phyloP scores from a whole-genome alignment of 345 rosid genomes.

The Camelina laxa region DNA sequence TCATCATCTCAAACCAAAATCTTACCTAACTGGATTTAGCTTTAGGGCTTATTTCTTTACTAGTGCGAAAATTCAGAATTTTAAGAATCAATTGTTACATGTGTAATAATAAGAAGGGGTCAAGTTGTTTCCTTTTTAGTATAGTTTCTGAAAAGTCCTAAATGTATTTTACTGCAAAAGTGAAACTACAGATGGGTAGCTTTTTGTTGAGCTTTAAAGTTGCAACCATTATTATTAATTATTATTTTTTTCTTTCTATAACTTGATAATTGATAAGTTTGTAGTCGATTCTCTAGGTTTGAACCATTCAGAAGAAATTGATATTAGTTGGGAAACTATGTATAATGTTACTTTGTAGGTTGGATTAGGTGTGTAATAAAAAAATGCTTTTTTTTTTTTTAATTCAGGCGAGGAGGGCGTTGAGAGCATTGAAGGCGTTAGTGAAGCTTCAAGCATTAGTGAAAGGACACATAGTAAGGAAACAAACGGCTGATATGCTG shows the following conservation, averaged over 20 bases:
- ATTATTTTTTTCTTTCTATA: background rate
- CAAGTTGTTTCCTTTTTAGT: background rate
- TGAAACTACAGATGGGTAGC: slow-evolving; percentile 15
- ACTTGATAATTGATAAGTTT: too few species aligned
- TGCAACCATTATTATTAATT: slow-evolving; percentile 2
- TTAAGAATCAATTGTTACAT: background rate
- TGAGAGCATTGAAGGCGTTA: slow-evolving; percentile 85
- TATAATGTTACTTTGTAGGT: background rate
- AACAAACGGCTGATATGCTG: slow-evolving; percentile 80
- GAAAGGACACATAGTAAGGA: slow-evolving; percentile 91
- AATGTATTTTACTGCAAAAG: background rate
- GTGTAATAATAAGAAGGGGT: background rate
- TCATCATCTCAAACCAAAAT: slow-evolving; percentile 6
- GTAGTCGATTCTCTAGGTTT: slow-evolving; percentile 1
- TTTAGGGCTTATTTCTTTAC: background rate
- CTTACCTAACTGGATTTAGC: slow-evolving; percentile 23
- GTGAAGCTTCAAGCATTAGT: slow-evolving; percentile 97
- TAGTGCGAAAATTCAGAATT: background rate
- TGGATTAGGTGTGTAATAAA: background rate
- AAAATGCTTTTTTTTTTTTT: slow-evolving; percentile 18
- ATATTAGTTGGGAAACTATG: slow-evolving; percentile 10
- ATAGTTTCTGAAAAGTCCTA: background rate
- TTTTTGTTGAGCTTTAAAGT: slow-evolving; percentile 31
- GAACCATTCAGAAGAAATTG: background rate
- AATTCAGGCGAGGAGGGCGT: slow-evolving; percentile 83